phyloP scores from a whole-genome alignment of 2,329 filamentous ascomycete species.

The Mycocentrospora acerina region DNA sequence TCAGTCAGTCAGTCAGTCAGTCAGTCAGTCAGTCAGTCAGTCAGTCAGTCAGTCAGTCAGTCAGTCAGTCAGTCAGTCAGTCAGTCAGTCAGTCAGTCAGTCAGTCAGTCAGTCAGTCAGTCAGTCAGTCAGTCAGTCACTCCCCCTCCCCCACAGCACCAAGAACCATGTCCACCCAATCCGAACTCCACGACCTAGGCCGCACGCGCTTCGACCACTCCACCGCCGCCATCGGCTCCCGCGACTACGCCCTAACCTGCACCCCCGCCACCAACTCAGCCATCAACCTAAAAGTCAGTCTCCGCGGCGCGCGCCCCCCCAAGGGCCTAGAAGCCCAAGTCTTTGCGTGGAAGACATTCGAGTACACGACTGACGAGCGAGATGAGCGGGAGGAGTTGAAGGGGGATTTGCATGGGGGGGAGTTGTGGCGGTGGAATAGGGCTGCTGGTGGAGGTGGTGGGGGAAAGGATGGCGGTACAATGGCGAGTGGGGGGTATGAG shows the following conservation, averaged over 20 bases:
- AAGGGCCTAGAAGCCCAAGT: constrained; percentile 27
- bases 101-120: too few relatives aligned
- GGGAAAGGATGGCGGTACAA: constrained; percentile 2
- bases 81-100: too few relatives aligned
- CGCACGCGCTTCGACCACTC: constrained; percentile 31
- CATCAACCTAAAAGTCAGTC: too few relatives aligned
- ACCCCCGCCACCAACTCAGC: constrained; percentile 15
- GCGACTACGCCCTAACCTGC: constrained; percentile 24
- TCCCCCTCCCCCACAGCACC: too few relatives aligned
- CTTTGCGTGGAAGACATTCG: constrained; percentile 33
- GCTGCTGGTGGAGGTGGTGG: constrained; percentile 16
- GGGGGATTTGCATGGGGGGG: constrained; percentile 37
- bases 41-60: too few relatives aligned
- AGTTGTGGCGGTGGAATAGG: constrained; percentile 36
- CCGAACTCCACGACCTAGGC: constrained; percentile 33
- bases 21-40: too few relatives aligned
- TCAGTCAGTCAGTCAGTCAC: too few relatives aligned
- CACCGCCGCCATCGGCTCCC: constrained; percentile 30
- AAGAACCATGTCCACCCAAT: too few relatives aligned
- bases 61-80: too few relatives aligned
- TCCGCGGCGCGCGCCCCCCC: constrained; percentile 26
- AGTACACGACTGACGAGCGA: constrained; percentile 26
- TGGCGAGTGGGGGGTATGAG: constrained; percentile 1
- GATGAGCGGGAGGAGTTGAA: constrained; percentile 33
- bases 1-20: too few relatives aligned